Evolutionary conservation across 106 monocot genomes (phyloP), one percentile per base, ranked within the genome.

Genomic region (Dactylorhiza incarnata): DNA sequence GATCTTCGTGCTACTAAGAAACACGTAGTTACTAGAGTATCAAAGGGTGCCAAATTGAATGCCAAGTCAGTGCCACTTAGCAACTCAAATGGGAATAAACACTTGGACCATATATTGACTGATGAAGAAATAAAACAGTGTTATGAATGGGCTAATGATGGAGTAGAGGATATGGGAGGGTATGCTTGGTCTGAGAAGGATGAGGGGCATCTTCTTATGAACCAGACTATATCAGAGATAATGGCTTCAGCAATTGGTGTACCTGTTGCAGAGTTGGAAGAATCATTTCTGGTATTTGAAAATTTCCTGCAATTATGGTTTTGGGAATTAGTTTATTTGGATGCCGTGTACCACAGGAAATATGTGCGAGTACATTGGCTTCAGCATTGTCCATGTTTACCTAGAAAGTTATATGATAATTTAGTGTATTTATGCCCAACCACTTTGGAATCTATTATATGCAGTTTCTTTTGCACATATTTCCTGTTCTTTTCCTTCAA

Each of bases 91-190:
- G 52, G 52, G 13, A 52, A 52, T 11, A 52, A 2, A 0, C 52
- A 9, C 15, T 11, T 52, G 52, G 52, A 52, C 2, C 2, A 52
- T 15, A 11, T 52, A 52, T 52, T 52, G 15, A 15, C 52, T 15
- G 52, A 52, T 52, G 52, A 52, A 52, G 52, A 52, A 62, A 62
- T 62, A 16, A 66, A 66, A 10, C 66, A 12, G 10, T 66, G 66
- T 37, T 29, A 66, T 66, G 66, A 66, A 66, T 66, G 29, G 66
- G 66, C 29, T 66, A 66, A 66, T 23, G 66, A 66, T 66, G 66
- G 29, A 29, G n/a, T 59, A 59, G 59, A 59, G 59, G 59, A 59
- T 19, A 59, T 59, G 59, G 59, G n/a, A 59, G 59, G 59, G 6
- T 59, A 59, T 59, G 12, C n/a, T 12, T 59, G 59, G 59, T 59